These are phyloP conservation scores for Brassica balearica DNA, from an alignment of 441 rosid genomes.

Conservation along the genomic window DNA sequence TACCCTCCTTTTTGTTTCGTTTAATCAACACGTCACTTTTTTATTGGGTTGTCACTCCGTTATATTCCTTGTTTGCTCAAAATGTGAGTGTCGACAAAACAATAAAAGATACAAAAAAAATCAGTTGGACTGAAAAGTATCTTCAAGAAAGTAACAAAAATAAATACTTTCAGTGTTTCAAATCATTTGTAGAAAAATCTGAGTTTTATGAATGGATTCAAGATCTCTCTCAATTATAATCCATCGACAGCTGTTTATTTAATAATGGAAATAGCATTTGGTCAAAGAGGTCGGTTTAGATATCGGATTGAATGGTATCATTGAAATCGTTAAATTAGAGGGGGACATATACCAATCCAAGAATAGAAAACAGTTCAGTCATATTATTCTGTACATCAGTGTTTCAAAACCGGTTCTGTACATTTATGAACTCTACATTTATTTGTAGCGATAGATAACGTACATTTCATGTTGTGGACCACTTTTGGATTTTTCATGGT, in stretches of 20 bases:
- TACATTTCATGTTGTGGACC: conserved; percentile 27
- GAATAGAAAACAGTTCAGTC: not conserved
- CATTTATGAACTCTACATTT: not conserved
- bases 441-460: conserved; percentile 6
- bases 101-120: not conserved
- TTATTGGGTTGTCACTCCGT: conserved; percentile 18
- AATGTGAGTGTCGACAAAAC: conserved; percentile 7
- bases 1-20: conserved; percentile 18
- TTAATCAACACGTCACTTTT: conserved; percentile 4
- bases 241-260: not conserved
- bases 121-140: not conserved
- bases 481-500: conserved; percentile 16
- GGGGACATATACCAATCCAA: not conserved
- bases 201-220: not conserved
- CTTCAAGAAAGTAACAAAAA: not conserved
- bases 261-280: not conserved
- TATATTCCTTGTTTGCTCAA: conserved; percentile 14
- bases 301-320: conserved; percentile 8
- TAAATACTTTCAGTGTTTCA: not conserved
- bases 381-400: not conserved
- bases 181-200: not conserved
- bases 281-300: conserved; percentile 8
- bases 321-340: not conserved
- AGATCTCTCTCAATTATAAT: not conserved
- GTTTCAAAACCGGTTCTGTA: conserved; percentile 4